A percentile compares a stretch with the other conserved stretches of the same genome.
phyloP scores from a whole-genome alignment of 257 asterid genomes.

The Ophiorrhiza pumila region DNA sequence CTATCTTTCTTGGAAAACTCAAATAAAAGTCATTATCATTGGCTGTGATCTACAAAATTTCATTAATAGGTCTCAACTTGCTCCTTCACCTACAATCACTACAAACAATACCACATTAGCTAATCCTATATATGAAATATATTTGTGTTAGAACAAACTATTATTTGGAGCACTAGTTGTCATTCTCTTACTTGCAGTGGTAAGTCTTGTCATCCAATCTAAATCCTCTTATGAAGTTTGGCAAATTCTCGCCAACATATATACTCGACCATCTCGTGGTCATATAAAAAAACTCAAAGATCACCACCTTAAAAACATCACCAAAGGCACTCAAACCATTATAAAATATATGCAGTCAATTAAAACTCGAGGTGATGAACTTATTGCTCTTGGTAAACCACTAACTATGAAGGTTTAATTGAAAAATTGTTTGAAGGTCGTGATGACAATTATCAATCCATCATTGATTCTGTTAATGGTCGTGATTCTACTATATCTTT shows the following conservation, averaged over 20 bases:
- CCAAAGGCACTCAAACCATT: background rate
- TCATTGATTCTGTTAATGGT: too few species aligned
- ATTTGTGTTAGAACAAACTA: too few species aligned
- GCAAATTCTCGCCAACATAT: too few species aligned
- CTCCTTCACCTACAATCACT: background rate
- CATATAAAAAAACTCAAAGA: constrained; percentile 17
- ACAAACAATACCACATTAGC: background rate
- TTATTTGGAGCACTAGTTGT: too few species aligned
- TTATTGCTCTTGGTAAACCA: constrained; percentile 2
- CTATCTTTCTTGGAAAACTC: background rate
- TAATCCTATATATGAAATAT: background rate
- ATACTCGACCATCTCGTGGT: constrained; percentile 6
- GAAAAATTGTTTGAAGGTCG: background rate
- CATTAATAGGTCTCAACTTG: background rate
- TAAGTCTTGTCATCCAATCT: too few species aligned
- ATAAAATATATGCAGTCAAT: background rate
- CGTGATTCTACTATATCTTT: too few species aligned
- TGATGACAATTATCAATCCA: background rate
- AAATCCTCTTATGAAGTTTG: too few species aligned
- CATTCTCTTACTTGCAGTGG: too few species aligned
- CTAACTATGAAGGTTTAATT: background rate
- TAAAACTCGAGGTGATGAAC: background rate
- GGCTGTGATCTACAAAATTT: background rate
- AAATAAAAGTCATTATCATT: constrained; percentile 8
- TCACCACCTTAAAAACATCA: background rate